phyloP scores from a whole-genome alignment of 2,329 filamentous ascomycete genomes.

The Thielaviopsis cerberus region DNA sequence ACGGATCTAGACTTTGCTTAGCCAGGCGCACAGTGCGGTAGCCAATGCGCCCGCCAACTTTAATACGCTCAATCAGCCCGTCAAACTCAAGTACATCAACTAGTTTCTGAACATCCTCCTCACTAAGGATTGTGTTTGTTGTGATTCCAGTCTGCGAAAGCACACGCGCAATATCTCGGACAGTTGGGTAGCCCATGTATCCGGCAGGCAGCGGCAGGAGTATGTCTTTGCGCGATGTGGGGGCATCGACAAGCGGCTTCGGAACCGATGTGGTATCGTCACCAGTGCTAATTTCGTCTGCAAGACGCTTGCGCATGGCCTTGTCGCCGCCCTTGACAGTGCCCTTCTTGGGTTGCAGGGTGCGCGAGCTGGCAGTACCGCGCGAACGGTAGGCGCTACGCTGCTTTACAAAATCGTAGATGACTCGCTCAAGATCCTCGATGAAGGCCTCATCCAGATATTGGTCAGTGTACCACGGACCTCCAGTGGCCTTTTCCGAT shows the following conservation, averaged over 20 bases:
- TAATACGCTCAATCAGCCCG: slow-evolving; percentile 54
- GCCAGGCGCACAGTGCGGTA: slow-evolving; percentile 35
- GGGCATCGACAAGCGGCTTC: slow-evolving; percentile 12
- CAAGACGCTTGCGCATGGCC: slow-evolving; percentile 29
- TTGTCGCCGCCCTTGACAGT: slow-evolving; percentile 30
- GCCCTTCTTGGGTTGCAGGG: slow-evolving; percentile 37
- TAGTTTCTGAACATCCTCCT: slow-evolving; percentile 66
- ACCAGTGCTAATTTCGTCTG: slow-evolving; percentile 22
- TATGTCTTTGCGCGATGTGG: slow-evolving; percentile 19
- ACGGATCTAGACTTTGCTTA: slow-evolving; percentile 25
- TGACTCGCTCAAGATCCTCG: slow-evolving; percentile 50
- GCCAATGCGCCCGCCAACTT: slow-evolving; percentile 28
- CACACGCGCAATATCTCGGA: slow-evolving; percentile 55
- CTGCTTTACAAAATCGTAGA: slow-evolving; percentile 54
- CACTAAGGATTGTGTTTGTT: slow-evolving; percentile 49
- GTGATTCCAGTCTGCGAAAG: slow-evolving; percentile 53
- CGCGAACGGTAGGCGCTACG: slow-evolving; percentile 48
- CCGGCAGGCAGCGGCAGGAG: slow-evolving; percentile 41
- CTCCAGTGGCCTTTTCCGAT: slow-evolving; percentile 77
- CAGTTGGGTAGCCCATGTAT: slow-evolving; percentile 64
- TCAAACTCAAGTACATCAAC: slow-evolving; percentile 82
- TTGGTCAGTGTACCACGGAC: slow-evolving; percentile 85
- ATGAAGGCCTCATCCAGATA: slow-evolving; percentile 82
- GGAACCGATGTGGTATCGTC: slow-evolving; percentile 14
- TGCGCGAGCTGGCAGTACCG: slow-evolving; percentile 18